A percentile compares a stretch with the other conserved stretches of the same genome.
Conservation (phyloP, 1,139 yeast species). For the Yamadazyma conglobata region DNA sequence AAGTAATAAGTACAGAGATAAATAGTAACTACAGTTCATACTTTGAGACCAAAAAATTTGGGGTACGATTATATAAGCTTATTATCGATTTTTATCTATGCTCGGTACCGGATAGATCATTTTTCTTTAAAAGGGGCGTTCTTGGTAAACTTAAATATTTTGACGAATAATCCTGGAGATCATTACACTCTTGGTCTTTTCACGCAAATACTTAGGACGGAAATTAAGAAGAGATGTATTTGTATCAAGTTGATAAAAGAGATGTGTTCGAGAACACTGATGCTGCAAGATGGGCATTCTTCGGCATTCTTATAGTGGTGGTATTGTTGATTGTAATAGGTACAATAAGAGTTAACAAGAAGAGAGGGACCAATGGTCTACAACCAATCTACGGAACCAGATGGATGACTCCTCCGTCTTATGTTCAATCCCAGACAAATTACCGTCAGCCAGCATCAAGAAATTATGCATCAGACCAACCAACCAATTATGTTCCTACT, state of each 20-base stretch:
- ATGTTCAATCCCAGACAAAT: conserved; percentile 66
- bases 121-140: conserved; percentile 2
- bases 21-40: no score
- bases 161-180: no score
- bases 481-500: conserved; percentile 54
- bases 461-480: conserved; percentile 28
- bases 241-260: conserved; percentile 8
- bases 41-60: no score
- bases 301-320: conserved; percentile 49
- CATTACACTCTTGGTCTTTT: no score
- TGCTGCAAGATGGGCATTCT: conserved; percentile 56
- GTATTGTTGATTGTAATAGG: conserved; percentile 48
- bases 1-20: no score
- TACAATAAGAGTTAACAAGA: conserved; percentile 56
- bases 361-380: conserved; percentile 57
- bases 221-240: no score
- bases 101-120: no score
- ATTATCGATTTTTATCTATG: no score
- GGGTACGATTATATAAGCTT: no score
- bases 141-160: no score
- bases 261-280: conserved; percentile 25
- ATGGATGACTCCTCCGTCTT: conserved; percentile 92
- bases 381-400: conserved; percentile 79
- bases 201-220: no score
- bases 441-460: conserved; percentile 42